Evolutionary conservation across 2,329 filamentous ascomycete species (phyloP).

Genomic region (Fusarium xyrophilum): DNA sequence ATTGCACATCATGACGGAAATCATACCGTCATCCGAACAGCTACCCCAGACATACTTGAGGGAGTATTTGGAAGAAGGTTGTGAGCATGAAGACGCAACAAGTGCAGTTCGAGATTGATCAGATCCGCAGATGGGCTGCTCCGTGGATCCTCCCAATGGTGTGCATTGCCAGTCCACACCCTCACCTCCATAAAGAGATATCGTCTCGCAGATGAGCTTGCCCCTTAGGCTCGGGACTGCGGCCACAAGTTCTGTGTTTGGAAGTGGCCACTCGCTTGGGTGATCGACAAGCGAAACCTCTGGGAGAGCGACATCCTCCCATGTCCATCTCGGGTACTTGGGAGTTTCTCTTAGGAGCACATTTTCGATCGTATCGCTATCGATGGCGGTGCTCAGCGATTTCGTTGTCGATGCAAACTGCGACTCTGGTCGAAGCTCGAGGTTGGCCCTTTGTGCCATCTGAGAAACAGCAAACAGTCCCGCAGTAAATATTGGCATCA

Average conservation of each 20-base stretch:
- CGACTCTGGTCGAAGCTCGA: constrained; percentile 35
- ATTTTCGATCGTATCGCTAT: constrained; percentile 24
- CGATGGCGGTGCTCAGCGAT: constrained; percentile 21
- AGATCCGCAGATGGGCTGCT: constrained; percentile 27
- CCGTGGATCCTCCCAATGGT: constrained; percentile 23
- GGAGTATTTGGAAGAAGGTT: constrained; percentile 22
- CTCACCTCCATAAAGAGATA: constrained; percentile 23
- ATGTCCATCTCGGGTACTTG: constrained; percentile 40
- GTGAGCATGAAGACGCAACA: constrained; percentile 36
- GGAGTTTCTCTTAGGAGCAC: constrained; percentile 33
- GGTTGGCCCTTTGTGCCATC: constrained; percentile 23
- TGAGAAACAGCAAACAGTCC: constrained; percentile 39
- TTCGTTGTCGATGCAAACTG: constrained; percentile 34
- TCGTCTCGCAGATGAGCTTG: constrained; percentile 33
- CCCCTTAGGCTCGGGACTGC: constrained; percentile 30
- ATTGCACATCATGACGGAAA: constrained; percentile 39
- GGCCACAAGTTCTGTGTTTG: constrained; percentile 35
- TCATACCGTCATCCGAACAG: constrained; percentile 27
- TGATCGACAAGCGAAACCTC: constrained; percentile 26
- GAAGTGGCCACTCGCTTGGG: constrained; percentile 32
- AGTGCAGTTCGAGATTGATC: constrained; percentile 28
- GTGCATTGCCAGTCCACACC: constrained; percentile 30
- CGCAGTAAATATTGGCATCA: constrained; percentile 42
- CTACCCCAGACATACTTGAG: constrained; percentile 42
- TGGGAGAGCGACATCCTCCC: constrained; percentile 38